Percentiles rank a stretch among this genome's conserved stretches.
Conservation (phyloP, 345 rosid species). For the Mallotus nudiflorus region DNA sequence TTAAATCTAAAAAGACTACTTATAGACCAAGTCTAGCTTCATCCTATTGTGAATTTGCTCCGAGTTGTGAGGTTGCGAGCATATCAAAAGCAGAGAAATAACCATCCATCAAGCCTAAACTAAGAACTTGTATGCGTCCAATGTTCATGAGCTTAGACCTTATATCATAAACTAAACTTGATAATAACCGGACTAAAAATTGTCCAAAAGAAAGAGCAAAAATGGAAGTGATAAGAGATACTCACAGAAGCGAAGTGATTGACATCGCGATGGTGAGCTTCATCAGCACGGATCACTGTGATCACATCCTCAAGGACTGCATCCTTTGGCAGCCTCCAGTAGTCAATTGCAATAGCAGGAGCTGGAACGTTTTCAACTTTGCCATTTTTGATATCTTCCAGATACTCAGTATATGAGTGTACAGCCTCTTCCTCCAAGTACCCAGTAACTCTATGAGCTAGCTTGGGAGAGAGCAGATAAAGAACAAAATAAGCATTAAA, state of each 20-base stretch:
- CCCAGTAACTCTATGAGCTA: conserved; percentile 77
- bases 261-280: conserved; percentile 86
- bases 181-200: background rate
- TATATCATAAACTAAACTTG: background rate
- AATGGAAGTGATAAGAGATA: conserved; percentile 1
- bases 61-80: no score
- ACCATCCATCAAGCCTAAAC: no score
- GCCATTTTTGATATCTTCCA: conserved; percentile 61
- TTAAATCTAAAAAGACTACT: no score
- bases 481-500: conserved; percentile 67
- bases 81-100: no score
- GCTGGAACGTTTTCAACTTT: conserved; percentile 63
- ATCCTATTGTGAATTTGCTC: no score
- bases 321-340: conserved; percentile 75
- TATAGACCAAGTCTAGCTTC: no score
- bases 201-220: background rate
- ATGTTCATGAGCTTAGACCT: no score
- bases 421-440: conserved; percentile 88
- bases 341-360: conserved; percentile 78
- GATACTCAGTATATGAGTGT: conserved; percentile 77
- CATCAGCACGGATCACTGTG: conserved; percentile 78
- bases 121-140: no score
- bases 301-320: conserved; percentile 69
- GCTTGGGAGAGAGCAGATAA: conserved; percentile 60
- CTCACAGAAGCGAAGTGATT: conserved; percentile 87